Conservation (phyloP, 148 eudicot genomes). For the Cornus florida region DNA sequence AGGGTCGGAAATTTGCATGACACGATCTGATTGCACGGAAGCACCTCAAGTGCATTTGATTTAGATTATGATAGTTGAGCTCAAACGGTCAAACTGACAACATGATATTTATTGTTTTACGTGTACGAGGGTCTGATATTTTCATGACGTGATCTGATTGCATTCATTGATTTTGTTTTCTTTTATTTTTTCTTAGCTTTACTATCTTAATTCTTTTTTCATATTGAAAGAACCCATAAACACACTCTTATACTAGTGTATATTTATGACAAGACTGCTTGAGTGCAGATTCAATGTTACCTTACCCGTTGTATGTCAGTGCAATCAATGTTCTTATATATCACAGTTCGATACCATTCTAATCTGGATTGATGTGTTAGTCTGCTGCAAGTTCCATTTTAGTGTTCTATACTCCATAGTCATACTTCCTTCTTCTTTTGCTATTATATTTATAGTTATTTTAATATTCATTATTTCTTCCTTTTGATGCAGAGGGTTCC, state of each 20-base stretch:
- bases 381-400: background rate
- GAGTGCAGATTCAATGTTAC: background rate
- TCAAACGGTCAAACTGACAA: background rate
- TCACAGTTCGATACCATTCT: background rate
- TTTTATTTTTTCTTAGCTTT: background rate
- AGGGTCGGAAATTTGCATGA: background rate
- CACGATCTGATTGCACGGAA: no score
- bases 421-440: background rate
- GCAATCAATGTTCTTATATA: background rate
- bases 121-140: background rate
- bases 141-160: background rate
- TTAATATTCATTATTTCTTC: background rate
- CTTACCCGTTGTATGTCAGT: background rate
- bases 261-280: background rate
- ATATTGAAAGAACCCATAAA: background rate
- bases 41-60: background rate
- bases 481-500: slow-evolving; percentile 32
- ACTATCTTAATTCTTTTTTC: background rate
- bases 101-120: background rate
- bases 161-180: background rate
- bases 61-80: background rate
- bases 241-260: background rate
- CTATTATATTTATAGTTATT: slow-evolving; percentile 1
- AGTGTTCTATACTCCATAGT: background rate
- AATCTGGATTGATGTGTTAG: background rate